Evolutionary conservation across 768 basidiomycete genomes (phyloP).

Genomic region (Omphalotus guepiniiformis): DNA sequence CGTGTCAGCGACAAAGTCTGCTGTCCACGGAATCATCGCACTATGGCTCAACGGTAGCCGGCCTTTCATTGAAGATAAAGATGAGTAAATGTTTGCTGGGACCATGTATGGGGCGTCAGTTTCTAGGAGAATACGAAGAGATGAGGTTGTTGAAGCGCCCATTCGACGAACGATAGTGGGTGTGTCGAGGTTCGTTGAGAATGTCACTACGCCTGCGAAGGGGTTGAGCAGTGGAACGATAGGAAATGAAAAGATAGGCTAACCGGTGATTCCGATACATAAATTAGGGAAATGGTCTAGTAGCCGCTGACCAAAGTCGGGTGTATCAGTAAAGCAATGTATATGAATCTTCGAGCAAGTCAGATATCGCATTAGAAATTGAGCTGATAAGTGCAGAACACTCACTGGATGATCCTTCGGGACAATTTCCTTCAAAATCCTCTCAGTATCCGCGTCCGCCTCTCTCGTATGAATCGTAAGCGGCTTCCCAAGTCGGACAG

Average conservation of each 20-base stretch:
- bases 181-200: conserved; percentile 70
- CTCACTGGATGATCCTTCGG: conserved; percentile 65
- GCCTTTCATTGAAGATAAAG: conserved; percentile 48
- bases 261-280: conserved; percentile 79
- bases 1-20: conserved; percentile 61
- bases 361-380: not conserved
- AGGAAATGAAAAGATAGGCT: conserved; percentile 4
- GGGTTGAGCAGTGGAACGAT: not conserved
- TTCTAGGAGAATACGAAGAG: conserved; percentile 61
- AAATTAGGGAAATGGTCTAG: conserved; percentile 78
- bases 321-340: conserved; percentile 85
- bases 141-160: conserved; percentile 20
- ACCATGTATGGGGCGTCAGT: conserved; percentile 90
- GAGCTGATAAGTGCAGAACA: not conserved
- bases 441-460: conserved; percentile 78
- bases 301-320: conserved; percentile 65
- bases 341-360: conserved; percentile 82
- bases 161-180: conserved; percentile 59
- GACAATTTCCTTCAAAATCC: conserved; percentile 71
- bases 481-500: conserved; percentile 67
- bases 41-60: conserved; percentile 70
- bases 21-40: conserved; percentile 85
- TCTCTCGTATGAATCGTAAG: conserved; percentile 86
- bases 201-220: conserved; percentile 69
- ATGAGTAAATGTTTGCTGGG: conserved; percentile 65